Conservation (phyloP, 2,329 filamentous ascomycete species). For the Shiraia sp. region DNA sequence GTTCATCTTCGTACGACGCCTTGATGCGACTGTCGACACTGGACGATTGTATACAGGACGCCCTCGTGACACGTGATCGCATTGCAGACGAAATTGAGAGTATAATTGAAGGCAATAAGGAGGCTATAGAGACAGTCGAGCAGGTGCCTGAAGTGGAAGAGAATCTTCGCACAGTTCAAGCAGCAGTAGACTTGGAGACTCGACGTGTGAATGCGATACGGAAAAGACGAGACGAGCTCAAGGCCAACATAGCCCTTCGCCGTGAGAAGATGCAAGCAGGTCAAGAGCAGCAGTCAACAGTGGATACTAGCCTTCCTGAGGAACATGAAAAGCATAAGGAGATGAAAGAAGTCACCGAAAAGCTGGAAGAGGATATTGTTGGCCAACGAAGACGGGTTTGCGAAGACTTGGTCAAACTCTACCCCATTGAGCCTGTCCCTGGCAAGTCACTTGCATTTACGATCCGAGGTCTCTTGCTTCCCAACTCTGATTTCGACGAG, state of each 20-base stretch:
- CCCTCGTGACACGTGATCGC: conserved; percentile 73
- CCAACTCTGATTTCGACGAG: conserved; percentile 78
- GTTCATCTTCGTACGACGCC: conserved; percentile 82
- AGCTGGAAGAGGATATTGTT: conserved; percentile 68
- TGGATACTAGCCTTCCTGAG: conserved; percentile 64
- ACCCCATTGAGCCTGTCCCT: conserved; percentile 72
- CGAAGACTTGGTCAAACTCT: conserved; percentile 78
- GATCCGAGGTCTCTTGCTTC: conserved; percentile 76
- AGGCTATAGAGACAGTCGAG: conserved; percentile 41
- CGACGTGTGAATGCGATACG: conserved; percentile 66
- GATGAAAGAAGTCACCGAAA: conserved; percentile 59
- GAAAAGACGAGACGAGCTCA: conserved; percentile 68
- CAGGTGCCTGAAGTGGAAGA: conserved; percentile 51
- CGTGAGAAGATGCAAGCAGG: conserved; percentile 70
- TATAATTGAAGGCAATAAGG: conserved; percentile 46
- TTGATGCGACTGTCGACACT: conserved; percentile 87
- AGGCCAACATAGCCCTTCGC: conserved; percentile 66
- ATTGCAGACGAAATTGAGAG: conserved; percentile 77
- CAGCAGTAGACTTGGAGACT: conserved; percentile 64
- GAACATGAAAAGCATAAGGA: conserved; percentile 51
- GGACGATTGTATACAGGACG: conserved; percentile 89
- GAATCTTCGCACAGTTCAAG: conserved; percentile 49
- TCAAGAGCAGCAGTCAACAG: conserved; percentile 60
- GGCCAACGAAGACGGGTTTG: conserved; percentile 89
- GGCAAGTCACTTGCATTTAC: conserved; percentile 75